phyloP scores from a whole-genome alignment of 2,329 filamentous ascomycete genomes.

The Cadophora luteo-olivacea region DNA sequence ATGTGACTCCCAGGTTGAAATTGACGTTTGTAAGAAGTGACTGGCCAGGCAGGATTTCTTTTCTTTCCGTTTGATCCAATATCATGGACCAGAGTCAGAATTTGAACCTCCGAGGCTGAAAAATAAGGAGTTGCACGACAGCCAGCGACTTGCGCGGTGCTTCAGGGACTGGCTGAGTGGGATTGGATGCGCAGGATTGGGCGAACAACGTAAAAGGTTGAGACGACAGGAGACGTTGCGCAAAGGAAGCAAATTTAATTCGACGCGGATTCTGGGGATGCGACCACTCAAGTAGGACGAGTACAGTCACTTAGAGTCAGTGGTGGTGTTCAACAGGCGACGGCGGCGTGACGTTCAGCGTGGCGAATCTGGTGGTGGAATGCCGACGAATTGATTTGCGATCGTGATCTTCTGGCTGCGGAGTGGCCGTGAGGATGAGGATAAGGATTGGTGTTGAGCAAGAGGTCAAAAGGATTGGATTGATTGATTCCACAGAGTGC shows the following conservation, averaged over 20 bases:
- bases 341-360: constrained; percentile 25
- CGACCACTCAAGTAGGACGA: constrained; percentile 12
- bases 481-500: constrained; percentile 9
- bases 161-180: constrained; percentile 1
- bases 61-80: not conserved
- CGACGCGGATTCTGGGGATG: constrained; percentile 14
- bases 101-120: constrained; percentile 5
- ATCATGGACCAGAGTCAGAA: not conserved
- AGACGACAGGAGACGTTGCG: constrained; percentile 1
- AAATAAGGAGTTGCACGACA: not conserved
- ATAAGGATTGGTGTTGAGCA: not conserved
- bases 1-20: not conserved
- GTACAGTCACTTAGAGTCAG: constrained; percentile 7
- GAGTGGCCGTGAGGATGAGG: constrained; percentile 4
- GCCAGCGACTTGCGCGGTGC: constrained; percentile 5
- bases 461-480: constrained; percentile 1
- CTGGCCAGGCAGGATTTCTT: not conserved
- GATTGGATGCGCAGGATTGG: constrained; percentile 9
- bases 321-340: constrained; percentile 2
- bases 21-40: not conserved
- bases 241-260: constrained; percentile 8
- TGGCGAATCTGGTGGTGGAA: constrained; percentile 20
- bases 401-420: constrained; percentile 3
- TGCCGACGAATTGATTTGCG: constrained; percentile 13
- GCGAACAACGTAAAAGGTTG: not conserved